Evolutionary conservation across 2,329 filamentous ascomycete species (phyloP).

Genomic region (Penicillium sclerotigenum): DNA sequence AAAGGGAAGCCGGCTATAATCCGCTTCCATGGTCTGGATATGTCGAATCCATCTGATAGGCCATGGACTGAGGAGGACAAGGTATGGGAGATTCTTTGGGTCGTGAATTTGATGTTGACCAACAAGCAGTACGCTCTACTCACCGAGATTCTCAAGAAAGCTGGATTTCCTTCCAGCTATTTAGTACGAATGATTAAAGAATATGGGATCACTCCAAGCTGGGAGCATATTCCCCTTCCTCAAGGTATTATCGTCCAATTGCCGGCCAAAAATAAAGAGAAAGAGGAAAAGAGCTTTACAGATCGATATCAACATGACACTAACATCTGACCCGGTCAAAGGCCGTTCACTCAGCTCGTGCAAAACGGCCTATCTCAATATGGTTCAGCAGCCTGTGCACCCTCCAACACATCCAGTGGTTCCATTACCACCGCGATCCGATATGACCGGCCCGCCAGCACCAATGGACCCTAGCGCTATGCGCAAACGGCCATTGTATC

Average conservation of each 20-base stretch:
- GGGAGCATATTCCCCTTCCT: slow-evolving; percentile 43
- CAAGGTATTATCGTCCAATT: slow-evolving; percentile 35
- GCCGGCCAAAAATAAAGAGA: neutral
- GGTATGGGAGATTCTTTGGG: slow-evolving; percentile 29
- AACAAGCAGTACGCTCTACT: slow-evolving; percentile 39
- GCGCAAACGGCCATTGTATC: slow-evolving; percentile 33
- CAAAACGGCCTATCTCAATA: slow-evolving; percentile 34
- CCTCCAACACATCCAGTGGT: slow-evolving; percentile 14
- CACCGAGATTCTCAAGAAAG: slow-evolving; percentile 43
- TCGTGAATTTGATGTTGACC: slow-evolving; percentile 9
- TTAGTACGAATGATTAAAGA: slow-evolving; percentile 41
- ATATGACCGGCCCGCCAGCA: slow-evolving; percentile 20
- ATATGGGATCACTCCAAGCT: slow-evolving; percentile 36
- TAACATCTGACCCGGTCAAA: slow-evolving; percentile 19
- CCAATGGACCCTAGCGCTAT: slow-evolving; percentile 25
- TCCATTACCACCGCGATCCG: slow-evolving; percentile 24
- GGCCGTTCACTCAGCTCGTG: slow-evolving; percentile 42
- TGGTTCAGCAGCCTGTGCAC: slow-evolving; percentile 31
- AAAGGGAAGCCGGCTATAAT: slow-evolving; percentile 14
- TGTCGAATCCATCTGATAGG: slow-evolving; percentile 44
- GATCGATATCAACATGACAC: slow-evolving; percentile 2
- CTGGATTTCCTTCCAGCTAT: slow-evolving; percentile 36
- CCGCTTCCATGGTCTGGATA: slow-evolving; percentile 41
- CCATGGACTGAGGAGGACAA: slow-evolving; percentile 48
- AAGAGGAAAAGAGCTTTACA: neutral